A percentile compares a stretch with the other conserved stretches of the same genome.
phyloP scores from a whole-genome alignment of 2,329 filamentous ascomycete genomes.

The Aspergillus neotritici region DNA sequence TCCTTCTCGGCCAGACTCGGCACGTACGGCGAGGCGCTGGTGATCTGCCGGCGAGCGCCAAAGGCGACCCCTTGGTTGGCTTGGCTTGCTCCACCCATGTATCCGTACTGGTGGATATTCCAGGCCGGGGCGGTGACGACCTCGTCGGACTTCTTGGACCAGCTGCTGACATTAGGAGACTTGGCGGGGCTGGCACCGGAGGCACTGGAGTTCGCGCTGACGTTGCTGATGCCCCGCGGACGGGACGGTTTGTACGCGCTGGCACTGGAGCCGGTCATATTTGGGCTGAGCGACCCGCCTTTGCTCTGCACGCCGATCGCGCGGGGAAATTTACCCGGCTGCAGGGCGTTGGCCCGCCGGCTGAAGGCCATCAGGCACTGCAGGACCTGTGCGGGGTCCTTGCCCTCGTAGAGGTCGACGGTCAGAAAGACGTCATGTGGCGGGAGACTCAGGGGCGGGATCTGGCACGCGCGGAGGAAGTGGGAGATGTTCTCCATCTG shows the following conservation, averaged over 20 bases:
- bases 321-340: conserved; percentile 67
- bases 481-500: conserved; percentile 99
- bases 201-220: conserved; percentile 34
- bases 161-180: conserved; percentile 66
- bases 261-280: conserved; percentile 58
- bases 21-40: conserved; percentile 69
- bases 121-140: conserved; percentile 78
- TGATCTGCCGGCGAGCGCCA: conserved; percentile 88
- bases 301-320: conserved; percentile 69
- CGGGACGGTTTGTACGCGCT: conserved; percentile 36
- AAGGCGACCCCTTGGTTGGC: conserved; percentile 92
- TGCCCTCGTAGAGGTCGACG: conserved; percentile 90
- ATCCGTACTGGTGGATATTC: conserved; percentile 98
- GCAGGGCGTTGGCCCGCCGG: conserved; percentile 68
- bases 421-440: conserved; percentile 95
- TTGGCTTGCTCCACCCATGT: conserved; percentile 95
- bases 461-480: conserved; percentile 83
- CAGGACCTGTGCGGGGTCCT: conserved; percentile 91
- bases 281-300: conserved; percentile 57
- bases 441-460: conserved; percentile 76
- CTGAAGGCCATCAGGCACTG: conserved; percentile 92
- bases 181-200: conserved; percentile 58
- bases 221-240: conserved; percentile 50
- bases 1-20: conserved; percentile 83
- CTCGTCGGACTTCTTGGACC: conserved; percentile 83